Percentiles rank a stretch among this genome's conserved stretches.
Conservation (phyloP, 1,284 basidiomycete genomes). For the Xanthoconium separans region DNA sequence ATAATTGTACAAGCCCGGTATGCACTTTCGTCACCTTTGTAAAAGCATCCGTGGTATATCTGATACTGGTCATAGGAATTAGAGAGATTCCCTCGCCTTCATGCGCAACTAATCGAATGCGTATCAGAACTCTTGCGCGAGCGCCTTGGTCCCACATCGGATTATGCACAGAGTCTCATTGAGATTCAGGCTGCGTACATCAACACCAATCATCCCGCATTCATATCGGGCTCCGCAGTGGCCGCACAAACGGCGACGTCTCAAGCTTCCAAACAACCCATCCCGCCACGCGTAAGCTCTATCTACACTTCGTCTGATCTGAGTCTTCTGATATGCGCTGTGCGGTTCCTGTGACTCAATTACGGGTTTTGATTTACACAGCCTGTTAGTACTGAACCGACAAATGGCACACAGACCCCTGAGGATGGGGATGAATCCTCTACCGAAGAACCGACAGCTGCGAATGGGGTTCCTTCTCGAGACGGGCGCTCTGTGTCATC, state of each 20-base stretch:
- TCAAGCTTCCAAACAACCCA: conserved; percentile 41
- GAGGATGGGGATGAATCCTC: conserved; percentile 61
- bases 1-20: conserved; percentile 92
- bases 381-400: conserved; percentile 57
- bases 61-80: conserved; percentile 65
- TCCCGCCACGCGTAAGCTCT: conserved; percentile 52
- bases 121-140: conserved; percentile 96
- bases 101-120: conserved; percentile 95
- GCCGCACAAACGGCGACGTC: conserved; percentile 50
- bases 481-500: conserved; percentile 78
- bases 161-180: conserved; percentile 95
- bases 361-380: conserved; percentile 25
- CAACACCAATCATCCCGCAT: conserved; percentile 96
- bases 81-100: conserved; percentile 93
- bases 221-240: conserved; percentile 69
- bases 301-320: conserved; percentile 10
- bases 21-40: conserved; percentile 27
- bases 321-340: conserved; percentile 1
- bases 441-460: conserved; percentile 48
- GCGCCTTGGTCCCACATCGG: conserved; percentile 92
- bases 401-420: conserved; percentile 49
- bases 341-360: conserved; percentile 3
- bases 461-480: conserved; percentile 54
- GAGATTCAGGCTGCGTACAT: conserved; percentile 99
- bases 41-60: neutral